Evolutionary conservation across 192 early-diverging fungal species (phyloP).

Genomic region (Globomyces pollinis-pini): DNA sequence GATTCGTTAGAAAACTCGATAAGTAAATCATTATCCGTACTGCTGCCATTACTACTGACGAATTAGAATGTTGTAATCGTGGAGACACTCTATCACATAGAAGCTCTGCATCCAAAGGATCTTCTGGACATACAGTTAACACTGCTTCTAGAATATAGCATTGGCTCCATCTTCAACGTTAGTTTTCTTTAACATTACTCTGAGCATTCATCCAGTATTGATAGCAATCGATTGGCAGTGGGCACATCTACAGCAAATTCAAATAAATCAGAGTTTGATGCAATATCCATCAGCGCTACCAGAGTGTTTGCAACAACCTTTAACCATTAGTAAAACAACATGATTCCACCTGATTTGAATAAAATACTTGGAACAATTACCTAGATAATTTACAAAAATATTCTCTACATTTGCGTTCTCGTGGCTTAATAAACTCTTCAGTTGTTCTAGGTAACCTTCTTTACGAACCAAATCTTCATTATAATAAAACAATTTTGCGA

Average conservation of each 20-base stretch:
- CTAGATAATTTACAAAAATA: neutral
- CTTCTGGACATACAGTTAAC: constrained; percentile 85
- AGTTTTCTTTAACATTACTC: too few relatives aligned
- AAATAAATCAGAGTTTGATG: constrained; percentile 77
- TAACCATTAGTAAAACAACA: constrained; percentile 13
- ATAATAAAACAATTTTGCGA: constrained; percentile 90
- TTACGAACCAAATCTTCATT: constrained; percentile 75
- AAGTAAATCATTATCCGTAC: constrained; percentile 89
- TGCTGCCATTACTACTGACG: constrained; percentile 76
- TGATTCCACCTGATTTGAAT: neutral
- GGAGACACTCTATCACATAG: constrained; percentile 84
- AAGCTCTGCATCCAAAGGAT: constrained; percentile 79
- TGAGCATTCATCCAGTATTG: constrained; percentile 91
- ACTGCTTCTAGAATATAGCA: constrained; percentile 89
- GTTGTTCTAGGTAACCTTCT: constrained; percentile 83
- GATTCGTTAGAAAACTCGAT: constrained; percentile 85
- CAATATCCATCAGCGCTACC: constrained; percentile 88
- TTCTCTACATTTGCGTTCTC: constrained; percentile 84
- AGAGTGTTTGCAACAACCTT: constrained; percentile 93
- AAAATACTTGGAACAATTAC: neutral
- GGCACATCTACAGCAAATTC: constrained; percentile 77
- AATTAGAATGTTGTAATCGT: constrained; percentile 91
- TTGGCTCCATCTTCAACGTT: constrained; percentile 97
- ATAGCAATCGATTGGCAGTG: constrained; percentile 83
- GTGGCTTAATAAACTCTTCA: constrained; percentile 78